phyloP scores from a whole-genome alignment of 768 basidiomycete species.

The Solioccasus polychromus region DNA sequence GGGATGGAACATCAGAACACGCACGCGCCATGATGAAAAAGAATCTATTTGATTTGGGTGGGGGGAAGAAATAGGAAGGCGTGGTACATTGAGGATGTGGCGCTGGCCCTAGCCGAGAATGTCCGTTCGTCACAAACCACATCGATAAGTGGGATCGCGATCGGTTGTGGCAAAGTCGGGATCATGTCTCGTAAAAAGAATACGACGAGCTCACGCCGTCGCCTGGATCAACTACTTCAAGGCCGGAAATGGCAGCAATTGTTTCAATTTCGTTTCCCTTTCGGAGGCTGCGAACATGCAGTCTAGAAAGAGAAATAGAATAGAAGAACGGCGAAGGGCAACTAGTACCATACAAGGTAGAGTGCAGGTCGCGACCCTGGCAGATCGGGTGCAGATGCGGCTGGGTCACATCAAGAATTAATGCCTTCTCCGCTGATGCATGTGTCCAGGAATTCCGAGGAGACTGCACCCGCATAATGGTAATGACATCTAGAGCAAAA shows the following conservation, averaged over 20 bases:
- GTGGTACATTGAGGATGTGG: not conserved
- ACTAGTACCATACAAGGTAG: constrained; percentile 11
- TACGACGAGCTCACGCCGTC: constrained; percentile 2
- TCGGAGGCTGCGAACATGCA: constrained; percentile 1
- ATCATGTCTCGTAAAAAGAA: constrained; percentile 6
- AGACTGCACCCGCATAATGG: constrained; percentile 22
- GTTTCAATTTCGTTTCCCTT: constrained; percentile 19
- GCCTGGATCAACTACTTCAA: constrained; percentile 9
- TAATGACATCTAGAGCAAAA: constrained; percentile 22
- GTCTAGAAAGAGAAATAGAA: constrained; percentile 9
- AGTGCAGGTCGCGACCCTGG: constrained; percentile 14
- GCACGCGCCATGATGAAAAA: too few relatives aligned
- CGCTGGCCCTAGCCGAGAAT: constrained; percentile 6
- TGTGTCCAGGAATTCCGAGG: constrained; percentile 20
- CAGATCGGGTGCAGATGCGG: constrained; percentile 22
- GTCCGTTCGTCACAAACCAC: constrained; percentile 3
- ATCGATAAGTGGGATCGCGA: constrained; percentile 10
- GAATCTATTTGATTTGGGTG: constrained; percentile 1
- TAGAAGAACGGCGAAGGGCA: constrained; percentile 5
- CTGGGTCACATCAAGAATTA: constrained; percentile 23
- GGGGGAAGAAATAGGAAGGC: not conserved
- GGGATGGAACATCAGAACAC: not conserved
- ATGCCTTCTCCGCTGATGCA: constrained; percentile 19
- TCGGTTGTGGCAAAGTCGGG: constrained; percentile 4
- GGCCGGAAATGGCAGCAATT: constrained; percentile 13